Percentiles rank a stretch among this genome's conserved stretches.
Conservation (phyloP, 257 asterid species). For the Nyctanthes arbortristis region DNA sequence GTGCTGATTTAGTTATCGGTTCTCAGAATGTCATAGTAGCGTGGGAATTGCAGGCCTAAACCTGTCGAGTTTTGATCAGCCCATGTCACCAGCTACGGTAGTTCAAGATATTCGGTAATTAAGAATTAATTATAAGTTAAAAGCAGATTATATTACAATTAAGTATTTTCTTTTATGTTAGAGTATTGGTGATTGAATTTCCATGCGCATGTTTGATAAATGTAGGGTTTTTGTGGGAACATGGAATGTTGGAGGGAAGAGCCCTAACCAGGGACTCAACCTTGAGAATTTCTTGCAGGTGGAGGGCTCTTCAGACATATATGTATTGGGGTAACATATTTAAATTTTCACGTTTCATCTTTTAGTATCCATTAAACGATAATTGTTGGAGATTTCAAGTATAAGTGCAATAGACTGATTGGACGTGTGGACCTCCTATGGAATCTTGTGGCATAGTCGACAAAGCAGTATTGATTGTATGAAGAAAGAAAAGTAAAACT, state of each 20-base stretch:
- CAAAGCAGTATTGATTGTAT: too few relatives aligned
- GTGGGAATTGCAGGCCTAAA: constrained; percentile 55
- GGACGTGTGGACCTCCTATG: too few relatives aligned
- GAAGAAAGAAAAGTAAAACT: too few relatives aligned
- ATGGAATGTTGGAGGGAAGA: constrained; percentile 94
- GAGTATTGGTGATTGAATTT: too few relatives aligned
- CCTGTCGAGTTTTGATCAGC: constrained; percentile 44
- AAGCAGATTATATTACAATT: constrained; percentile 2
- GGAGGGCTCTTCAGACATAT: constrained; percentile 84
- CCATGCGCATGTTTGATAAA: background rate
- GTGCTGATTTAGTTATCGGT: constrained; percentile 24
- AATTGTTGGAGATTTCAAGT: background rate
- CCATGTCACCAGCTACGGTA: constrained; percentile 49
- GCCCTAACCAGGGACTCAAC: constrained; percentile 70
- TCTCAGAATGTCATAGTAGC: constrained; percentile 69
- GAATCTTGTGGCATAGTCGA: too few relatives aligned
- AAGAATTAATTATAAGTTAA: background rate
- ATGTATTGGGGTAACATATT: constrained; percentile 71
- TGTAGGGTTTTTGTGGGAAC: constrained; percentile 83
- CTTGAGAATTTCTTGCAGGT: constrained; percentile 90
- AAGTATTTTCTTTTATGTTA: background rate
- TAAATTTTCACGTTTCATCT: background rate
- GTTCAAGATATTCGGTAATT: constrained; percentile 77
- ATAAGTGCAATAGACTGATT: background rate
- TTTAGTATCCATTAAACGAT: background rate